Evolutionary conservation across 179 eudicot genomes (phyloP), one percentile per base, ranked within the genome.

Genomic region (Nepenthes alata): DNA sequence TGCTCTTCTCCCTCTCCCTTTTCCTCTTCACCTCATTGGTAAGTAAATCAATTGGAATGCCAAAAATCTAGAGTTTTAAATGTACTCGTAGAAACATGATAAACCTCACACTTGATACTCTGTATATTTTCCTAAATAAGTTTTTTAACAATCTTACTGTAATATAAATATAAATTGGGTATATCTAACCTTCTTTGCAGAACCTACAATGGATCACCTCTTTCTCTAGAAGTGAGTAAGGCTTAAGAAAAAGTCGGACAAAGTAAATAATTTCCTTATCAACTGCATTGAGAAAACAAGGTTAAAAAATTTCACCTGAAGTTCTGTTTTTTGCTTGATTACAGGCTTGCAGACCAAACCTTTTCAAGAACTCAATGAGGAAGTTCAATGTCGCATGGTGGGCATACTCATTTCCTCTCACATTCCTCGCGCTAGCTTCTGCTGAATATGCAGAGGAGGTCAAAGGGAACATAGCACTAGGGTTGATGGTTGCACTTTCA

Each of bases 291-390:
- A 25, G 25, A 25, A 25, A 25, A 25, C 25, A 0, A 25, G 25
- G 25, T 25, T 25, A 25, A 25, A 25, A 25, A 25, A 25, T 0
- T 25, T 25, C 25, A 25, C 25, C 25, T 25, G 25, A 25, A 25
- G 25, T 25, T 25, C 8, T 41, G 0, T 58, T 12, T 58, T 6
- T 49, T 61, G 45, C 15, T 61, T 34, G 53, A 47, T 39, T 49
- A 55, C 70, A 87, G 95, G 83, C 62, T 38, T 79, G 88, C 70
- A 77, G 95, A 54, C 95, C 95, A 36, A 57, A 58, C 6, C 64
- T 85, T 1, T 87, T 87, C 91, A 87, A 81, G 85, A 87, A 83
- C 74, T 77, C 95, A 8, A 74, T 87, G 85, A 82, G 61, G 68
- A 79, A 68, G 74, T 87, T 77, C 71, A 81, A 69, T 38, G 70